Evolutionary conservation across 2,329 filamentous ascomycete species (phyloP), one percentile per base, ranked within the genome.

Genomic region (Grosmannia huntii): DNA sequence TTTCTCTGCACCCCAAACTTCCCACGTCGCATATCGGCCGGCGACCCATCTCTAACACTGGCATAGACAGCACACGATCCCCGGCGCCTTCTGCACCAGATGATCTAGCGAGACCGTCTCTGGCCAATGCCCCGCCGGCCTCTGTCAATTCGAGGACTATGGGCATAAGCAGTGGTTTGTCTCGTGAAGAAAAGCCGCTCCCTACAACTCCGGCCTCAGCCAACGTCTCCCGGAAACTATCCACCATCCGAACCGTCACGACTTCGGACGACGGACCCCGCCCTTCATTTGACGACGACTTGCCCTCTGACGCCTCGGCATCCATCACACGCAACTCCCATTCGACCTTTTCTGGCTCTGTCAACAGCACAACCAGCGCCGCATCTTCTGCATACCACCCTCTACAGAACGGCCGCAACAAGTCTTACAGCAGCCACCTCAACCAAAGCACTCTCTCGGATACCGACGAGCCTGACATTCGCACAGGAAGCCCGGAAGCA

Each of bases 171-270:
- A 57, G 61, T 16, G 27, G 38, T 31, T 23, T 55, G 16, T 27
- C 38, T 28, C 56, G 56, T 31, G 66, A 67, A 60, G 60, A 64
- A 53, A 71, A 69, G 60, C 56, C 63, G 14, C 59, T 60, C 1
- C 60, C 64, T 21, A 57, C 63, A 31, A 56, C 58, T 12, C 57
- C 61, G 16, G 21, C 58, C 31, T 49, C 58, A 50, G 55, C 62
- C 38, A 63, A 63, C 55, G 66, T 69, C 50, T 65, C 65, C 59
- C 68, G 70, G 57, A 71, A 69, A 62, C 66, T 70, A 57, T 72
- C 73, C 64, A 83, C 74, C 64, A 83, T 84, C 61, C 78, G 81
- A 61, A 76, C 78, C 57, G 80, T 84, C 44, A 73, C 75, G 46
- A 82, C 77, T 70, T 76, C 77, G 66, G 80, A 83, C 66, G 74